Conservation (phyloP, 1,139 yeast species). For the Debaryomyces subglobosus region DNA sequence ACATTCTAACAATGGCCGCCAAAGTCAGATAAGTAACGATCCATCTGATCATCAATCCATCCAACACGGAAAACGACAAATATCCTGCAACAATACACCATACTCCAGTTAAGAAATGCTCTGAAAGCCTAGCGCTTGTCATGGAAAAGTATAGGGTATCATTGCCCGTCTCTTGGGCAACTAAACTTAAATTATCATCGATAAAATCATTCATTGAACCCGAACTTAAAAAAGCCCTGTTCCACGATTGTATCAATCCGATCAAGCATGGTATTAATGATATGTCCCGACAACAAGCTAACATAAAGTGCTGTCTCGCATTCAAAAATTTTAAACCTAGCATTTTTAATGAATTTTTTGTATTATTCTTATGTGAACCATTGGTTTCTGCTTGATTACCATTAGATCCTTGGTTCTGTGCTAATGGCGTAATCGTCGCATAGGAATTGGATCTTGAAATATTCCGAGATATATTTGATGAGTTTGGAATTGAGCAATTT, state of each 20-base stretch:
- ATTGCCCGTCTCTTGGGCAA: conserved; percentile 9
- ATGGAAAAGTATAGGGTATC: conserved; percentile 26
- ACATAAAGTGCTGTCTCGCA: conserved; percentile 74
- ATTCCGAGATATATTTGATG: conserved; percentile 9
- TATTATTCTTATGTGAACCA: conserved; percentile 10
- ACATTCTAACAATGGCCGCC: conserved; percentile 85
- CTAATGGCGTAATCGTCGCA: background rate
- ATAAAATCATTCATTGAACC: conserved; percentile 18
- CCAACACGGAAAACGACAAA: conserved; percentile 79
- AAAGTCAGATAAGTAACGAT: conserved; percentile 85
- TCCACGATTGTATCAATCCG: conserved; percentile 60
- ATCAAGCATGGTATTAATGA: conserved; percentile 67
- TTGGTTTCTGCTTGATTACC: background rate
- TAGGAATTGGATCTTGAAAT: conserved; percentile 19
- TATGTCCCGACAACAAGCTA: conserved; percentile 73
- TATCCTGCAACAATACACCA: conserved; percentile 90
- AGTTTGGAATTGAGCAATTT: conserved; percentile 12
- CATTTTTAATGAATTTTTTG: conserved; percentile 43
- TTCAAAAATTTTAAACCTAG: conserved; percentile 69
- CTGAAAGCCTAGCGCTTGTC: conserved; percentile 65
- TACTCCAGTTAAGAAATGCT: conserved; percentile 68
- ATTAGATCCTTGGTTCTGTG: background rate
- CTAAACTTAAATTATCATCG: conserved; percentile 1
- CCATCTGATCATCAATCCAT: conserved; percentile 92
- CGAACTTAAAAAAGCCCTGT: conserved; percentile 40